Conservation (phyloP, 371 early-diverging fungal genomes). For the Syncephalis plumigaleata region DNA sequence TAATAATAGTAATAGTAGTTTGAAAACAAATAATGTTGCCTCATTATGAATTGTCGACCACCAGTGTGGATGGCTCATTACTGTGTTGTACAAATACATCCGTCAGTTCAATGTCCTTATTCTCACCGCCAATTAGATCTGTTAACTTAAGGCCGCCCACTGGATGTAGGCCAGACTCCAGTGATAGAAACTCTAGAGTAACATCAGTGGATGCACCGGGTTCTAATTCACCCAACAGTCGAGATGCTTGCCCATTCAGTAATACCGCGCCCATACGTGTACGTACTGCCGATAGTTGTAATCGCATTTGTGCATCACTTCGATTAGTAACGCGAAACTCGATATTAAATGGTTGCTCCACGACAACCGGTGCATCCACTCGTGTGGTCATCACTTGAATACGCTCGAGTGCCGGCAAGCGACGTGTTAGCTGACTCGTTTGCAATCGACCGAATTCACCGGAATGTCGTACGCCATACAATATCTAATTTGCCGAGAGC, state of each 20-base stretch:
- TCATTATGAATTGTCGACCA: too few relatives aligned
- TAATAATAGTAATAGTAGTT: too few relatives aligned
- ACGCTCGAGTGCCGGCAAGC: slow-evolving; percentile 54
- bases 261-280: slow-evolving; percentile 67
- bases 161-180: slow-evolving; percentile 69
- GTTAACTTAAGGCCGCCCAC: slow-evolving; percentile 57
- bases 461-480: slow-evolving; percentile 71
- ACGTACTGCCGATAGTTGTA: slow-evolving; percentile 50
- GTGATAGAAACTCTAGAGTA: slow-evolving; percentile 58
- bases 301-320: slow-evolving; percentile 14
- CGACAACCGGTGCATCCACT: slow-evolving; percentile 19
- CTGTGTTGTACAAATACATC: too few relatives aligned
- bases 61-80: too few relatives aligned
- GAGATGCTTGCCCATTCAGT: slow-evolving; percentile 49
- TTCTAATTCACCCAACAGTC: slow-evolving; percentile 41
- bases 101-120: slow-evolving; percentile 32
- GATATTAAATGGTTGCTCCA: slow-evolving; percentile 50
- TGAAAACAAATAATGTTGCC: too few relatives aligned
- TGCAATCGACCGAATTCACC: slow-evolving; percentile 82
- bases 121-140: slow-evolving; percentile 43
- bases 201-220: slow-evolving; percentile 41
- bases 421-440: slow-evolving; percentile 82
- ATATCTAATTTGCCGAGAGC: slow-evolving; percentile 88
- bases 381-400: slow-evolving; percentile 49
- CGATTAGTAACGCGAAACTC: slow-evolving; percentile 13